These are phyloP conservation scores for Micractinium conductrix DNA, from an alignment of 139 green algal species.

Conservation along the genomic window DNA sequence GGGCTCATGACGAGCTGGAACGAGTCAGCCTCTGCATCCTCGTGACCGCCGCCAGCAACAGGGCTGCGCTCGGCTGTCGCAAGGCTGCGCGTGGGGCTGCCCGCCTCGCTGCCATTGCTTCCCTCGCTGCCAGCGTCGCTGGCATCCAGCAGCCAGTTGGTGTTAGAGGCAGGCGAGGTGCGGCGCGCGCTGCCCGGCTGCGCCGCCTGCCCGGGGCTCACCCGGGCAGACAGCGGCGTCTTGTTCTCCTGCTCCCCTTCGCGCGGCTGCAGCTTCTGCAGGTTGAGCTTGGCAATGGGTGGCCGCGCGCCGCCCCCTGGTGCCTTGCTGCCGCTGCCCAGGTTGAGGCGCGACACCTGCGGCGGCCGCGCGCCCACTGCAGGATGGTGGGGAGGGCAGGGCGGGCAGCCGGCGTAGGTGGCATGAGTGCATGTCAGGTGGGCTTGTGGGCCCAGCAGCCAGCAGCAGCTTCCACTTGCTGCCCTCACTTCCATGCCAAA, in stretches of 20 bases:
- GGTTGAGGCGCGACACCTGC: conserved; percentile 24
- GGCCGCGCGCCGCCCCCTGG: not conserved
- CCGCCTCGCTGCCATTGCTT: not conserved
- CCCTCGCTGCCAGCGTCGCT: not conserved
- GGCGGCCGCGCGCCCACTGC: conserved; percentile 1
- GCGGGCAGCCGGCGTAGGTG: too few relatives aligned
- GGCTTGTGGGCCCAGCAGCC: too few relatives aligned
- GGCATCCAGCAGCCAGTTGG: conserved; percentile 25
- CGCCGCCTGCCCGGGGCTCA: too few relatives aligned
- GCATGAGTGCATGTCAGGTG: too few relatives aligned
- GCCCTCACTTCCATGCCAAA: too few relatives aligned
- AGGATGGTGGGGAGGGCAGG: not conserved
- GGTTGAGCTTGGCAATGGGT: conserved; percentile 31
- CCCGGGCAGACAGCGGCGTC: conserved; percentile 23
- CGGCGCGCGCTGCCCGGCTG: not conserved
- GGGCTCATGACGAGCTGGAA: conserved; percentile 18
- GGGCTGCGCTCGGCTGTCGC: not conserved
- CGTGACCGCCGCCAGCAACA: not conserved
- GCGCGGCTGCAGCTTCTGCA: conserved; percentile 3
- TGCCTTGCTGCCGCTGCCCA: conserved; percentile 6
- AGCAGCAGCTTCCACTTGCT: too few relatives aligned
- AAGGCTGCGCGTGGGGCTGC: not conserved
- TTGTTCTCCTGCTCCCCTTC: conserved; percentile 19
- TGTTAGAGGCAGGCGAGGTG: not conserved
- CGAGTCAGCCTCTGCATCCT: not conserved